A percentile compares a stretch with the other conserved stretches of the same genome.
Conservation (phyloP, 2,329 filamentous ascomycete genomes). For the Alternaria incomplexa region DNA sequence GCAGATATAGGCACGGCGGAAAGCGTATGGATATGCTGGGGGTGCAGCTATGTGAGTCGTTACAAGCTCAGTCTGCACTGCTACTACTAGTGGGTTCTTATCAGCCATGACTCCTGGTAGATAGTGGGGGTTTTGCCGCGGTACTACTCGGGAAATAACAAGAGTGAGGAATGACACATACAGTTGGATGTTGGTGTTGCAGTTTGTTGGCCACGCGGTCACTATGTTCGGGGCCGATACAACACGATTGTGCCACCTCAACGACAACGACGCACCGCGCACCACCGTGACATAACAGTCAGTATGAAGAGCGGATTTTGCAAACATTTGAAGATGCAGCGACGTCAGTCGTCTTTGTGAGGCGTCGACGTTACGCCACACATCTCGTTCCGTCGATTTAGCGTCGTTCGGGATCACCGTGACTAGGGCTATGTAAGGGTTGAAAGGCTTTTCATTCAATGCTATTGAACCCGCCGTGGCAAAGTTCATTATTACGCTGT, state of each 20-base stretch:
- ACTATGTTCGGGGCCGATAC: not conserved
- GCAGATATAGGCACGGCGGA: slow-evolving; percentile 22
- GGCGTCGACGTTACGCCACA: not conserved
- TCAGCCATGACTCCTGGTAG: not conserved
- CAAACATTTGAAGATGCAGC: not conserved
- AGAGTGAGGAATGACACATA: not conserved
- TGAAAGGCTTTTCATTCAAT: not conserved
- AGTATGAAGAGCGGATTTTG: not conserved
- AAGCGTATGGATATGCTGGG: slow-evolving; percentile 16
- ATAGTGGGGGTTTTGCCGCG: not conserved
- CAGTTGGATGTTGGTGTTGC: slow-evolving; percentile 4
- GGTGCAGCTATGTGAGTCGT: not conserved
- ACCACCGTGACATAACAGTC: not conserved
- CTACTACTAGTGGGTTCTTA: not conserved
- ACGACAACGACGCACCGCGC: not conserved
- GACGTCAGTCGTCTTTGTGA: not conserved
- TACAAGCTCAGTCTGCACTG: not conserved
- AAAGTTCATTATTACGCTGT: not conserved
- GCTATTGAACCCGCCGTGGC: not conserved
- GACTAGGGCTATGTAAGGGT: slow-evolving; percentile 4
- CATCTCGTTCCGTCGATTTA: not conserved
- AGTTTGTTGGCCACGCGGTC: not conserved
- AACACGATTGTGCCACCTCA: not conserved
- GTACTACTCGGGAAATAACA: not conserved
- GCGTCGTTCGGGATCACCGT: not conserved